Conservation (phyloP, 257 asterid genomes). For the Jacaranda copaia region DNA sequence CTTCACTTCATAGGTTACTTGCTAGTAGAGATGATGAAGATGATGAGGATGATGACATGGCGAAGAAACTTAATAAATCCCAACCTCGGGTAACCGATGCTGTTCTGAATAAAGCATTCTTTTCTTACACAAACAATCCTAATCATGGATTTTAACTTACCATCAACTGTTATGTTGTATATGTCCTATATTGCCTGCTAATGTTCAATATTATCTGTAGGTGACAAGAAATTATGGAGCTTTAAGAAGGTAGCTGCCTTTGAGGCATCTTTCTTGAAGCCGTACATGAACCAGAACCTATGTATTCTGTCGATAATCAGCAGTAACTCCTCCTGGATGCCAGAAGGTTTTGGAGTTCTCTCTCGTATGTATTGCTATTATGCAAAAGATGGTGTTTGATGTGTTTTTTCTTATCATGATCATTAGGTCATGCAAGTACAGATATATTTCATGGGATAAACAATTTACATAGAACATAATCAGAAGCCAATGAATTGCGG, state of each 20-base stretch:
- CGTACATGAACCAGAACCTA: neutral
- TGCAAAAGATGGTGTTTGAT: neutral
- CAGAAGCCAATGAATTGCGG: neutral
- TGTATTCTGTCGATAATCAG: slow-evolving; percentile 6
- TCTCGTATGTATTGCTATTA: neutral
- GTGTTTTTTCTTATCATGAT: neutral
- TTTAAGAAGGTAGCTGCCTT: slow-evolving; percentile 60
- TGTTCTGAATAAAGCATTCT: slow-evolving; percentile 10
- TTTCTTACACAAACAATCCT: slow-evolving; percentile 9
- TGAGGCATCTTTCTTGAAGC: slow-evolving; percentile 3
- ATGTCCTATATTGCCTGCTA: neutral
- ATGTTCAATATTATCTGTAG: slow-evolving; percentile 42
- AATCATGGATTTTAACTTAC: neutral
- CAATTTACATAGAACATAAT: neutral
- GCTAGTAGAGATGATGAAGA: slow-evolving; percentile 72
- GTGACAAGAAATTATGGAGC: slow-evolving; percentile 88
- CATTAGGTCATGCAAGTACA: neutral
- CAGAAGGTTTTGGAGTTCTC: neutral
- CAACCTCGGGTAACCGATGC: slow-evolving; percentile 78
- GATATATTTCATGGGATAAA: neutral
- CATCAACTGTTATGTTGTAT: neutral
- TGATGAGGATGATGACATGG: slow-evolving; percentile 71
- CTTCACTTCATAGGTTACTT: slow-evolving; percentile 79
- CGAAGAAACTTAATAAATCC: slow-evolving; percentile 59
- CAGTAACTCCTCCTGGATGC: neutral